Base-by-base conservation (phyloP, 345 rosid genomes). In the Schrenkiella parvula region DNA sequence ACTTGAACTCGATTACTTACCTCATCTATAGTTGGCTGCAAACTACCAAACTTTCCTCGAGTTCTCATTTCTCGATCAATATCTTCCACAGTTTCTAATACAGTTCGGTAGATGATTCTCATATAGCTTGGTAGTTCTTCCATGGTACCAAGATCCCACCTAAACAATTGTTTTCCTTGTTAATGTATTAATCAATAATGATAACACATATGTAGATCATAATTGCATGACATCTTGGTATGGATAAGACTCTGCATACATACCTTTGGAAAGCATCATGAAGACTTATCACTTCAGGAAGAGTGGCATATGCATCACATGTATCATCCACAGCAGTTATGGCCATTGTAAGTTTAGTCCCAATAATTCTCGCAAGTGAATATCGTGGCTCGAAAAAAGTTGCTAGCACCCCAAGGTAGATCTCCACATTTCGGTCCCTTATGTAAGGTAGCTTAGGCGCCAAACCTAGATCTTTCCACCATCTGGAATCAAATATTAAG, bases 221-320 rank as follows among this genome's bases (percentile, higher is more conserved):
- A 3, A 4, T 3, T 28, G 29, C 48, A 46, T 46, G 8, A 46
- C 2, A 46, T 46, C 21, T 9, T 47, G 52, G 52, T 3, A 46
- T 47, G 4, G 26, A 47, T 8, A 47, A 47, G 52, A 47, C 26
- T 47, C 6, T 19, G 21, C 26, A 21, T 46, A 18, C 17, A 19
- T 48, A 51, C 70, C 47, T 65, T n/a, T 65, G 57, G 13, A 65
- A 21, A 22, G 56, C 44, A 32, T 65, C 58, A 19, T 13, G 9
- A 35, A 50, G 35, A 65, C 58, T 34, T 4, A 5, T n/a, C 22
- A 35, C 58, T 21, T 65, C 70, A 4, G 59, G 46, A 14, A 65
- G 59, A 34, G 59, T 65, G 14, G 46, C 59, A 48, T 65, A 65
- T 9, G 70, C 59, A 50, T 65, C 70, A 50, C 34, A 34, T 35